Conservation (phyloP, 169 alveolate species). For the Theileria annulata region DNA sequence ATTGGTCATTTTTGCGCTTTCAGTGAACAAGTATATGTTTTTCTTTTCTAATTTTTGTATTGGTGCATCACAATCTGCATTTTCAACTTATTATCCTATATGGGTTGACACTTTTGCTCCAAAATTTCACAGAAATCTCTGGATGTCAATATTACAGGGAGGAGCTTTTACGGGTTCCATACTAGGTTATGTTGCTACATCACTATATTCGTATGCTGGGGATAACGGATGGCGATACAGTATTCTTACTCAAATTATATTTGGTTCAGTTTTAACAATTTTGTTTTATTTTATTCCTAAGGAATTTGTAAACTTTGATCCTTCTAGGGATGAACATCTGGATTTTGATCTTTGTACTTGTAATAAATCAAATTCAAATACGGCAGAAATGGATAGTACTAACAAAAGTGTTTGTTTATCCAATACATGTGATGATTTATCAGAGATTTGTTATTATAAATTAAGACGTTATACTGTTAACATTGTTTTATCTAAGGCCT, state of each 20-base stretch:
- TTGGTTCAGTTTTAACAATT: neutral
- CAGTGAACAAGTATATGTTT: slow-evolving; percentile 71
- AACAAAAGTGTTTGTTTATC: neutral
- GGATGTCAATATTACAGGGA: slow-evolving; percentile 92
- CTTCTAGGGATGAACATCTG: neutral
- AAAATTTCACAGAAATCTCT: slow-evolving; percentile 79
- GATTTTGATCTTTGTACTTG: slow-evolving; percentile 2
- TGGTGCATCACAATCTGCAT: slow-evolving; percentile 90
- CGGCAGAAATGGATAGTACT: neutral
- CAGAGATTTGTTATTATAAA: neutral
- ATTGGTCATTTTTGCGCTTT: slow-evolving; percentile 65
- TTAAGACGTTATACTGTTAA: too few relatives aligned
- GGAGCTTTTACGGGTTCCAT: slow-evolving; percentile 86
- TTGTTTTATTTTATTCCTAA: slow-evolving; percentile 31
- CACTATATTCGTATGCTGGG: slow-evolving; percentile 12
- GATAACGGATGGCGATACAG: slow-evolving; percentile 49
- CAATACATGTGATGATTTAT: neutral
- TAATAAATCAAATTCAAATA: neutral
- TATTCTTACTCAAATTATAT: slow-evolving; percentile 21
- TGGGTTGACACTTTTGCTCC: slow-evolving; percentile 95
- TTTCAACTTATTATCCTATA: slow-evolving; percentile 91
- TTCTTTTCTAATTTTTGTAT: slow-evolving; percentile 82
- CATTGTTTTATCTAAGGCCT: neutral
- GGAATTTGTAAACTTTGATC: slow-evolving; percentile 39
- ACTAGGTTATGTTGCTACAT: slow-evolving; percentile 69